phyloP scores from a whole-genome alignment of 352 stramenopile genomes.

The Phytophthora multivora region DNA sequence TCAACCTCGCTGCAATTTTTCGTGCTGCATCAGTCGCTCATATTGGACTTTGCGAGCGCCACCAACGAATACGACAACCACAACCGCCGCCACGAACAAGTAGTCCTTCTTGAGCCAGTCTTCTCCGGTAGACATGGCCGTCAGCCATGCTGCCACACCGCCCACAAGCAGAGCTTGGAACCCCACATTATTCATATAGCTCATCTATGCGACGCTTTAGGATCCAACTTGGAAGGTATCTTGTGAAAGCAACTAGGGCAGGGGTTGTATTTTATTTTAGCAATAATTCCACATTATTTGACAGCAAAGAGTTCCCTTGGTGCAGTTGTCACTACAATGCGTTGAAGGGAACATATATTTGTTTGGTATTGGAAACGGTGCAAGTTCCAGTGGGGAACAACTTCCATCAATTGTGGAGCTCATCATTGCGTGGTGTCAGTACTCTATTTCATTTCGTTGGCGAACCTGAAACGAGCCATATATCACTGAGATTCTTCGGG shows the following conservation, averaged over 20 bases:
- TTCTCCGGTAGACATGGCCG: constrained; percentile 44
- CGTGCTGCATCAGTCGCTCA: constrained; percentile 46
- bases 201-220: constrained; percentile 22
- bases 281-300: too few relatives aligned
- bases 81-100: constrained; percentile 63
- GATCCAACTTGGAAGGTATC: constrained; percentile 13
- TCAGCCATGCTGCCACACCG: constrained; percentile 57
- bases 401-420: neutral
- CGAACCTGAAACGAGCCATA: neutral
- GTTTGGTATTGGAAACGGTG: too few relatives aligned
- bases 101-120: constrained; percentile 65
- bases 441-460: neutral
- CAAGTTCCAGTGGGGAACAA: too few relatives aligned
- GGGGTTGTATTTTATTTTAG: too few relatives aligned
- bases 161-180: constrained; percentile 47
- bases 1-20: constrained; percentile 19
- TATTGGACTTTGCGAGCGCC: constrained; percentile 58
- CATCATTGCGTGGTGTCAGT: too few relatives aligned
- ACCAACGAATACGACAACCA: constrained; percentile 58
- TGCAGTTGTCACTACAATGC: too few relatives aligned
- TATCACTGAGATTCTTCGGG: neutral
- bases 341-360: too few relatives aligned
- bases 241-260: constrained; percentile 2
- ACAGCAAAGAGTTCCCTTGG: too few relatives aligned
- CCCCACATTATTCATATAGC: constrained; percentile 22